Percentiles rank a stretch among this genome's conserved stretches.
Evolutionary conservation across 139 green algal species (phyloP).

Genomic region (Chlamydomonas eustigma): DNA sequence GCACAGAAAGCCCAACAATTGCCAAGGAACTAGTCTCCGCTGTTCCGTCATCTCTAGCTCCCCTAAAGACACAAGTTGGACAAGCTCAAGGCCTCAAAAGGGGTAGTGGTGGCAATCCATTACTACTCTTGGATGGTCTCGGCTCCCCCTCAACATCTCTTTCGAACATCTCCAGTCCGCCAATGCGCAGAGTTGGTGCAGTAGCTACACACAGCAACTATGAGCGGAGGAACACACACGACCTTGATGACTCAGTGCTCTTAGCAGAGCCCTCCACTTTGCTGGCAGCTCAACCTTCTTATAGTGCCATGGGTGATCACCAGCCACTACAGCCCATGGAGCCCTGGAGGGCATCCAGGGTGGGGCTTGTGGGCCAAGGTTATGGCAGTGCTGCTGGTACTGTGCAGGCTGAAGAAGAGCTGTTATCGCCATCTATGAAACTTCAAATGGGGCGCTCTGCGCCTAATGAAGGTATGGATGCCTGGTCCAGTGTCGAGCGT

Average conservation of each 20-base stretch:
- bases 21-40: too few species aligned
- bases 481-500: slow-evolving; percentile 6
- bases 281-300: too few species aligned
- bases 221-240: background rate
- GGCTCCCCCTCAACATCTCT: background rate
- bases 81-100: too few species aligned
- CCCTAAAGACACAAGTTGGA: too few species aligned
- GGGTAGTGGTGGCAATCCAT: too few species aligned
- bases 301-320: too few species aligned
- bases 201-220: background rate
- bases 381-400: background rate
- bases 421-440: background rate
- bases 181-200: background rate
- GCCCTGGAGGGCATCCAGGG: background rate
- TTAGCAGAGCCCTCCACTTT: too few species aligned
- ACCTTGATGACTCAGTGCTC: too few species aligned
- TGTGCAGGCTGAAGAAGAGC: background rate
- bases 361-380: background rate
- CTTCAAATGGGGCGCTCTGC: too few species aligned
- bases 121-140: background rate
- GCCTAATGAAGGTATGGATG: too few species aligned
- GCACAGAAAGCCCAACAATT: too few species aligned
- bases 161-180: background rate
- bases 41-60: too few species aligned
- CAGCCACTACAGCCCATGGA: background rate